phyloP scores from a whole-genome alignment of 1,284 basidiomycete genomes.

The Earliella scabrosa region DNA sequence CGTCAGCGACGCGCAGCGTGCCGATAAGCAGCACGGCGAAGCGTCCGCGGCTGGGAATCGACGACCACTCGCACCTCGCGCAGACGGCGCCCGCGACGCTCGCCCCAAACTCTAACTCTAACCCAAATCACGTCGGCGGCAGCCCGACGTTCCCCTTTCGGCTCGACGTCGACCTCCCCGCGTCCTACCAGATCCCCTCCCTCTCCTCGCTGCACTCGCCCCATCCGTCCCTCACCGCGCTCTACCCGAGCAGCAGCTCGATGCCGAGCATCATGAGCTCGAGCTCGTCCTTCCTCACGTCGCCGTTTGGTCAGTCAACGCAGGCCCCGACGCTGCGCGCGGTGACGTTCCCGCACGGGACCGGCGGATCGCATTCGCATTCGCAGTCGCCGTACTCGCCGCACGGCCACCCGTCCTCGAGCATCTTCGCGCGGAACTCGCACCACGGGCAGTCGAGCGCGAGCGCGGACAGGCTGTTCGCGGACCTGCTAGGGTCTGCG shows the following conservation, averaged over 20 bases:
- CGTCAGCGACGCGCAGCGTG: slow-evolving; percentile 23
- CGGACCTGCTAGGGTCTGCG: slow-evolving; percentile 26
- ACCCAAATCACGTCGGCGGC: slow-evolving; percentile 13
- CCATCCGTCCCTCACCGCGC: slow-evolving; percentile 24
- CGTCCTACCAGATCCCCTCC: slow-evolving; percentile 21
- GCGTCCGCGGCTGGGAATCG: slow-evolving; percentile 28
- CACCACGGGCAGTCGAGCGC: slow-evolving; percentile 3
- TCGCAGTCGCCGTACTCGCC: slow-evolving; percentile 22
- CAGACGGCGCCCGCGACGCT: slow-evolving; percentile 17
- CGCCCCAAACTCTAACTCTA: too few species aligned
- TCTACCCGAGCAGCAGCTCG: slow-evolving; percentile 10
- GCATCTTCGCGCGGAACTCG: slow-evolving; percentile 16
- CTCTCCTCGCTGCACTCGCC: slow-evolving; percentile 26
- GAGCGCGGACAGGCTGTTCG: slow-evolving; percentile 22
- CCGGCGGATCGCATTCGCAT: slow-evolving; percentile 6
- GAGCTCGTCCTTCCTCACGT: slow-evolving; percentile 18
- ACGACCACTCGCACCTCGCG: slow-evolving; percentile 21
- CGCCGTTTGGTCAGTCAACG: slow-evolving; percentile 18
- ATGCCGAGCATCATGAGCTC: slow-evolving; percentile 18
- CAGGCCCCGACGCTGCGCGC: slow-evolving; percentile 23
- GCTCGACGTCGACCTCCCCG: slow-evolving; percentile 33
- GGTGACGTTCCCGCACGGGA: slow-evolving; percentile 22
- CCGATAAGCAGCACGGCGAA: slow-evolving; percentile 27
- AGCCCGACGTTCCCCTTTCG: slow-evolving; percentile 32
- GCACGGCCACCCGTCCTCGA: slow-evolving; percentile 19